Evolutionary conservation across 2,329 filamentous ascomycete genomes (phyloP), one percentile per base, ranked within the genome.

Genomic region (Ophioceras dolichostomum): DNA sequence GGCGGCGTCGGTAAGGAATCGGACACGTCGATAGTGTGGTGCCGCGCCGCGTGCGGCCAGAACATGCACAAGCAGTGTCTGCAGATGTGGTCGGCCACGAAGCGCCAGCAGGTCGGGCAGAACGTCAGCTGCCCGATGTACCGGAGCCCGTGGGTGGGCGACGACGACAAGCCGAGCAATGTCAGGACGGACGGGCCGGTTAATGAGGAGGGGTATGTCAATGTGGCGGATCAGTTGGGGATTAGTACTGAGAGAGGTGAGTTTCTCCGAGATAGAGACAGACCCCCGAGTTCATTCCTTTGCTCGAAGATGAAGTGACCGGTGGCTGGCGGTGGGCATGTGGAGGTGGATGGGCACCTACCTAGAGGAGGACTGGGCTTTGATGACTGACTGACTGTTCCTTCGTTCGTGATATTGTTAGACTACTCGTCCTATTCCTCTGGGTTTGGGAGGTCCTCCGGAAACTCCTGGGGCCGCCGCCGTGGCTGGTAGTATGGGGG

Each of bases 121-220:
- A 33, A 41, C 13, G 64, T 72, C 13, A 76, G 72, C 0, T 80
- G 76, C 45, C 76, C 76, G 0, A 71, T 73, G 47, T 80, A 76
- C 41, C 68, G 75, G 10, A 70, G 67, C 10, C 48, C 51, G 1
- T 80, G 76, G 76, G 57, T 67, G 44, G 62, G 58, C 1, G 65
- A 67, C 16, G 62, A 57, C 1, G 65, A 58, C 3, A 48, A 59
- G 42, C 53, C 68, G 7, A 60, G 59, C 26, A 60, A 57, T 24
- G 62, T 72, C 18, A 58, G 57, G 34, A 65, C 60, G 43, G 56
- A 53, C 1, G 59, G 64, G 3, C 48, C 49, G 5, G 42, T 57
- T 1, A 61, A 59, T 18, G 48, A 49, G 1, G 73, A 77, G 26
- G 76, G 76, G 0, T 80, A 80, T 45, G 57, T 77, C 33, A 79